Base-by-base conservation (phyloP, 768 basidiomycete genomes). In the Phylloporus sp. region DNA sequence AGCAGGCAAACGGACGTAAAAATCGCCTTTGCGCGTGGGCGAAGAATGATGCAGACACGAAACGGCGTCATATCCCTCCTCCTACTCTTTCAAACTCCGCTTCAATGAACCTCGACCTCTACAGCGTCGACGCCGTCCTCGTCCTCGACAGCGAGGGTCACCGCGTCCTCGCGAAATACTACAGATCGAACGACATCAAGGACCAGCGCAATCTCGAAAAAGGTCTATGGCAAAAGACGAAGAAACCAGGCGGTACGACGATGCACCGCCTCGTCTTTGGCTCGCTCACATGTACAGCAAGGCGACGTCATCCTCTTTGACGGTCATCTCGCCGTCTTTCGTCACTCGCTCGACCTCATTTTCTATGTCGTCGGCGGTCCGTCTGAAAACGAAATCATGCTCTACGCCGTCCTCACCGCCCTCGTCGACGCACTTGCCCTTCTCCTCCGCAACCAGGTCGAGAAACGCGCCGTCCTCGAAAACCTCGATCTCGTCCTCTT, bases 181-280 rank as follows among this genome's bases (percentile, higher is more conserved):
- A 95, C 64, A 78, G 76, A 44, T 76, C 90, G n/a, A 75, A 85
- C 60, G 75, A 73, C 44, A 77, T 78, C 0, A 98, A 97, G 67
- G 95, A 99, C 61, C 95, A 96, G 65, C 85, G 89, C 43, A 80
- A 84, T 9, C 97, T 97, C 63, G 96, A 99, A 74, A 95, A 96
- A 73, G 87, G 87, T 0, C 73, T 98, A 27, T 95, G 84, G 79
- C 84, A 90, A 57, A 99, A 99, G 71, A 96, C 95, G 0, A 92
- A 92, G 70, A 90, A 94, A 64, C 75, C 88, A 11, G 88, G 88
- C 69, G 90, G 94, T 95, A 67, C 64, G 75, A 64, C 34, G n/a
- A n/a, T n/a, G n/a, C n/a, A n/a, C 24, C 48, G 5, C 17, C 23
- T 41, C 42, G 18, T 24, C 31, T 26, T 42, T 36, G n/a, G 22